Evolutionary conservation across 768 basidiomycete species (phyloP).

Genomic region (Gloeostereum incarnatum): DNA sequence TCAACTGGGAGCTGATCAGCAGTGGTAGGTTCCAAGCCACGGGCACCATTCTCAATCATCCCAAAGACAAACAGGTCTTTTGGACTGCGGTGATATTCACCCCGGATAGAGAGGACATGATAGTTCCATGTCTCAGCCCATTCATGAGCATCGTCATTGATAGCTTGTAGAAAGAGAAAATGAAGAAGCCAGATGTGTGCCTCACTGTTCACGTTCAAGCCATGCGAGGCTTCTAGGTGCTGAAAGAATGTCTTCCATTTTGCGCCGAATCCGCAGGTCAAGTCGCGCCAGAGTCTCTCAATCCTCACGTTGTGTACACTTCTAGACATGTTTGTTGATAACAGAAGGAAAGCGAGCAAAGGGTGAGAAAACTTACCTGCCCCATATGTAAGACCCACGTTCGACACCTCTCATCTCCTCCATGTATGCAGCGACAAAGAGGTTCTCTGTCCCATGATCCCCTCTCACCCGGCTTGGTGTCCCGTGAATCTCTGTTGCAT

Average conservation of each 20-base stretch:
- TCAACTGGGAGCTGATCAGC: too few relatives aligned
- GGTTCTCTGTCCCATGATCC: conserved; percentile 25
- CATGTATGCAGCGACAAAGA: conserved; percentile 12
- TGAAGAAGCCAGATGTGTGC: conserved; percentile 19
- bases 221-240: conserved; percentile 13
- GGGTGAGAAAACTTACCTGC: conserved; percentile 8
- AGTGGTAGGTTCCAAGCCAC: background rate
- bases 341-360: background rate
- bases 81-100: conserved; percentile 5
- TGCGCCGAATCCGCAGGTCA: conserved; percentile 3
- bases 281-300: conserved; percentile 3
- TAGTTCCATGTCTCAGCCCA: conserved; percentile 17
- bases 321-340: conserved; percentile 5
- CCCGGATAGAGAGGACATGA: conserved; percentile 9
- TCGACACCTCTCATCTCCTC: conserved; percentile 6
- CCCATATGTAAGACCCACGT: conserved; percentile 14
- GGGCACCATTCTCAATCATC: conserved; percentile 10
- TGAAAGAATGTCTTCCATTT: conserved; percentile 13
- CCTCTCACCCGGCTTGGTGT: conserved; percentile 18
- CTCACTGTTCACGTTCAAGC: conserved; percentile 11
- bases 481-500: conserved; percentile 14
- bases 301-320: conserved; percentile 16
- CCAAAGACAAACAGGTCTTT: conserved; percentile 14
- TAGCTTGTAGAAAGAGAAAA: conserved; percentile 12
- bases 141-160: conserved; percentile 12